phyloP scores from a whole-genome alignment of 768 basidiomycete genomes.

The Symmetrospora coprosmae region DNA sequence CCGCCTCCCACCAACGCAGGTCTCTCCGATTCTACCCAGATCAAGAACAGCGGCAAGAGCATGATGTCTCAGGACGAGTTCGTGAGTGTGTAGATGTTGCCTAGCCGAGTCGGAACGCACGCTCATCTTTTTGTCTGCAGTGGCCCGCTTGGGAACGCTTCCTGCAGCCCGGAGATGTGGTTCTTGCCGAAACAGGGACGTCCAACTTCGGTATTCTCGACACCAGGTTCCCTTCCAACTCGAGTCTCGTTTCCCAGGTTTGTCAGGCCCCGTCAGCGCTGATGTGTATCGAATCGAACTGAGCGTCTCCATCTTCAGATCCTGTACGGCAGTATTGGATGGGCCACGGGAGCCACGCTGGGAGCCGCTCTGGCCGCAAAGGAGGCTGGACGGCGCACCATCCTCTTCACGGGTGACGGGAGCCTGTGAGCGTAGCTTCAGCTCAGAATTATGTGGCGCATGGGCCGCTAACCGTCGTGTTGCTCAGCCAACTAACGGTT shows the following conservation, averaged over 20 bases:
- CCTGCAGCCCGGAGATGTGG: constrained; percentile 41
- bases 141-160: constrained; percentile 31
- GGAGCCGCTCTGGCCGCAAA: constrained; percentile 45
- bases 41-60: no score
- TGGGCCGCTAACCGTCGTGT: constrained; percentile 69
- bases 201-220: constrained; percentile 74
- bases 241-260: constrained; percentile 52
- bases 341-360: constrained; percentile 67
- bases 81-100: constrained; percentile 39
- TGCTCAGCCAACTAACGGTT: constrained; percentile 41
- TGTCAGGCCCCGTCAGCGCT: not conserved
- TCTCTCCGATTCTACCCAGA: constrained; percentile 1
- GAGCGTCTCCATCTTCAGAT: constrained; percentile 40
- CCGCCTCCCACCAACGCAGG: constrained; percentile 17
- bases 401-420: constrained; percentile 42
- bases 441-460: constrained; percentile 38
- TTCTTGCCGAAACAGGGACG: constrained; percentile 81
- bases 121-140: constrained; percentile 22
- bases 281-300: not conserved
- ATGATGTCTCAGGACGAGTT: constrained; percentile 55
- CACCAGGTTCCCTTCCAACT: constrained; percentile 57
- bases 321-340: constrained; percentile 85
- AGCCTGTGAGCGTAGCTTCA: not conserved
- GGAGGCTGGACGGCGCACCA: constrained; percentile 52
- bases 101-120: constrained; percentile 49